Conservation (phyloP, 2,329 filamentous ascomycete genomes). For the Exutisphaerella laricina region DNA sequence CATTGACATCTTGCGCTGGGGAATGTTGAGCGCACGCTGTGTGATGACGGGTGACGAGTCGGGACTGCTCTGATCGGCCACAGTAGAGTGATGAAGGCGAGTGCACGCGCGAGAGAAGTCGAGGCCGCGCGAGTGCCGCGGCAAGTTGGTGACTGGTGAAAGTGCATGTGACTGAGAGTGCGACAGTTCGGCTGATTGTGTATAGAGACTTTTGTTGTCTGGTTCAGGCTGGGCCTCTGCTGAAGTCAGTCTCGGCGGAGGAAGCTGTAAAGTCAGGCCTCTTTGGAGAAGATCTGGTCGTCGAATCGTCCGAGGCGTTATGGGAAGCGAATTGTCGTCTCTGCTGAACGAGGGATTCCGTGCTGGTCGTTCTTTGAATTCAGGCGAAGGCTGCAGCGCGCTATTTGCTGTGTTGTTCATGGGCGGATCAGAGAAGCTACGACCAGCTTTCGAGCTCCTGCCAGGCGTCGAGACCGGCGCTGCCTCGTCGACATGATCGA, state of each 20-base stretch:
- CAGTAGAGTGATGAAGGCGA: constrained; percentile 88
- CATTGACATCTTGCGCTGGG: constrained; percentile 41
- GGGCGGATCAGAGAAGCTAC: constrained; percentile 41
- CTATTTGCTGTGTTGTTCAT: constrained; percentile 37
- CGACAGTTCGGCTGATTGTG: constrained; percentile 30
- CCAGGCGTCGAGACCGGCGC: constrained; percentile 3
- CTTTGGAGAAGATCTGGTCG: constrained; percentile 58
- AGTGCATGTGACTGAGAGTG: background rate
- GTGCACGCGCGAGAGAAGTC: constrained; percentile 93
- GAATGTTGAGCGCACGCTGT: constrained; percentile 59
- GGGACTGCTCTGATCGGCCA: constrained; percentile 80
- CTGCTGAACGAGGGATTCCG: too few species aligned
- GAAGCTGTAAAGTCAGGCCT: constrained; percentile 66
- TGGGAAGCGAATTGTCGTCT: too few species aligned
- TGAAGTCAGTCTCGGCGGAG: constrained; percentile 38
- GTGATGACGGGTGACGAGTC: constrained; percentile 85
- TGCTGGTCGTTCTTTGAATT: constrained; percentile 36
- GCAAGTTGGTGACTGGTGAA: constrained; percentile 80
- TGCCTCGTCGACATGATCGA: too few species aligned
- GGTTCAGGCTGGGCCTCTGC: constrained; percentile 69
- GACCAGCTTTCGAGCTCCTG: constrained; percentile 28
- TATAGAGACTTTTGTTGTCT: constrained; percentile 56
- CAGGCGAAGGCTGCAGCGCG: constrained; percentile 42
- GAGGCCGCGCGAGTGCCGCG: constrained; percentile 79
- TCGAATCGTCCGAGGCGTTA: too few species aligned